Conservation (phyloP, 345 rosid genomes). For the Dovyalis caffra region DNA sequence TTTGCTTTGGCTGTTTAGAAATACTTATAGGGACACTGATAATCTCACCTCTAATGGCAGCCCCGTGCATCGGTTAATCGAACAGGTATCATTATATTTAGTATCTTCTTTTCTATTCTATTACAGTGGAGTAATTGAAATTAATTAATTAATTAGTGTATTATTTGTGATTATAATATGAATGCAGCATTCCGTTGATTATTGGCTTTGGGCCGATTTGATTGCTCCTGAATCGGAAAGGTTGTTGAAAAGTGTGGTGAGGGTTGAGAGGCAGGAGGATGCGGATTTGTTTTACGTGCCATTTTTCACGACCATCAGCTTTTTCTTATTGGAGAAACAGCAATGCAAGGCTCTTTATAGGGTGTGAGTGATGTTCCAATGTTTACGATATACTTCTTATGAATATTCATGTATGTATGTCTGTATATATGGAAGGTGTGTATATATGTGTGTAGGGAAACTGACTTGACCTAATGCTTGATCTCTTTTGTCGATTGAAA, state of each 20-base stretch:
- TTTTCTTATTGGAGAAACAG: conserved; percentile 91
- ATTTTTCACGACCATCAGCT: conserved; percentile 88
- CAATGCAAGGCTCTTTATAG: conserved; percentile 97
- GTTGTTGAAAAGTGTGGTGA: conserved; percentile 71
- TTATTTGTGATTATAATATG: not conserved
- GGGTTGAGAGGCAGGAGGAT: conserved; percentile 72
- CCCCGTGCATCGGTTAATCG: conserved; percentile 93
- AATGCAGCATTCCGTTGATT: conserved; percentile 86
- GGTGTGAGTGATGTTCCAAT: conserved; percentile 83
- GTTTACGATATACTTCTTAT: no score
- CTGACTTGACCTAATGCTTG: no score
- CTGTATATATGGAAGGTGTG: no score
- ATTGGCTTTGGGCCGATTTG: conserved; percentile 97
- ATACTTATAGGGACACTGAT: conserved; percentile 62
- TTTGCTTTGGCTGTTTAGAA: conserved; percentile 68
- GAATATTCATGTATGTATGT: no score
- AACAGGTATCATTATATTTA: conserved; percentile 48
- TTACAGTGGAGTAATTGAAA: no score
- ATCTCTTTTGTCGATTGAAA: no score
- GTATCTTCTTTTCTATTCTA: no score
- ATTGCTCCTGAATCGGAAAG: conserved; percentile 75
- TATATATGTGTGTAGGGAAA: no score
- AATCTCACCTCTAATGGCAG: conserved; percentile 97
- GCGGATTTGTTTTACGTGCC: conserved; percentile 88
- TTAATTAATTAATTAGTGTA: no score